Percentiles rank a stretch among this genome's conserved stretches.
Conservation (phyloP, 2,329 filamentous ascomycete species). For the Penicillium corylophilum region DNA sequence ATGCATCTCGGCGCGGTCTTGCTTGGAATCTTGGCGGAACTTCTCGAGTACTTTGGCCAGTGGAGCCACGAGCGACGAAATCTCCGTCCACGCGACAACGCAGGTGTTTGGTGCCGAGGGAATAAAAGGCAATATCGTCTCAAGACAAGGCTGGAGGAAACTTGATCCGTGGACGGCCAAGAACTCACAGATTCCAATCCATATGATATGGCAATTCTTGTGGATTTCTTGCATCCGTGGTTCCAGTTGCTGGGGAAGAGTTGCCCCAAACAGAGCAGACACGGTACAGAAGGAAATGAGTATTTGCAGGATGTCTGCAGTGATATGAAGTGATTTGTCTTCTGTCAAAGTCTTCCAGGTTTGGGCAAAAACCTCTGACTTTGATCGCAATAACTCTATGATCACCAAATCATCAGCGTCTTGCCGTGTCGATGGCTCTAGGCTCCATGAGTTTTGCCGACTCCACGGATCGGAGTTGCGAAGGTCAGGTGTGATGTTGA, state of each 20-base stretch:
- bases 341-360: slow-evolving; percentile 44
- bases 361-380: slow-evolving; percentile 47
- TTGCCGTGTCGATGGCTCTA: slow-evolving; percentile 28
- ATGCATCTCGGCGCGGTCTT: slow-evolving; percentile 9
- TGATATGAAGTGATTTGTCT: slow-evolving; percentile 48
- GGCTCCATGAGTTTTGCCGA: slow-evolving; percentile 16
- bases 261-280: slow-evolving; percentile 38
- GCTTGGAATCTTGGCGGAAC: slow-evolving; percentile 23
- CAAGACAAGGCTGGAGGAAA: slow-evolving; percentile 33
- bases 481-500: slow-evolving; percentile 36
- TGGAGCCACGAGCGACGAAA: slow-evolving; percentile 28
- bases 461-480: slow-evolving; percentile 27
- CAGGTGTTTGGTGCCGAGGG: slow-evolving; percentile 23
- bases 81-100: slow-evolving; percentile 21
- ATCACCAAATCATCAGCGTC: slow-evolving; percentile 39
- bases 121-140: slow-evolving; percentile 34
- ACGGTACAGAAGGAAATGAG: slow-evolving; percentile 51
- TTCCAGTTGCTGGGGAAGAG: slow-evolving; percentile 30
- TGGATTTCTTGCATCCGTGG: slow-evolving; percentile 31
- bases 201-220: slow-evolving; percentile 30
- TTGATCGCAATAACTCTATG: slow-evolving; percentile 47
- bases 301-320: slow-evolving; percentile 51
- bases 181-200: slow-evolving; percentile 37
- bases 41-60: slow-evolving; percentile 34
- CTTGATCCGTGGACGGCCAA: slow-evolving; percentile 27